A percentile compares a stretch with the other conserved stretches of the same genome.
Conservation (phyloP, 2,329 filamentous ascomycete genomes). For the Diaporthe destruens region DNA sequence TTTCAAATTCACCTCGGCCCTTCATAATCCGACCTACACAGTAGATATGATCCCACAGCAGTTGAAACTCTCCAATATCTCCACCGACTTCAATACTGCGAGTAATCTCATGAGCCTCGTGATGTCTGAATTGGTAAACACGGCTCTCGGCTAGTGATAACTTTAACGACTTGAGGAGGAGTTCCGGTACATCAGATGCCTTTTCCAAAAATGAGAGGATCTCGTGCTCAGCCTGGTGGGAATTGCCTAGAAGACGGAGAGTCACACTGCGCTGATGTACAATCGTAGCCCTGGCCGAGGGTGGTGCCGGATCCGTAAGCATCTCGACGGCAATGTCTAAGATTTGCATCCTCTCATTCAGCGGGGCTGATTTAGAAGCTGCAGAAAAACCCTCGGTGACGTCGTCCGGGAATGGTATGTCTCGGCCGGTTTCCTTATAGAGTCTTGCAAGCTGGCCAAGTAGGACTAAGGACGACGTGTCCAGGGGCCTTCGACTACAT, state of each 20-base stretch:
- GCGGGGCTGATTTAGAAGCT: background rate
- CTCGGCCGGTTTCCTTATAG: constrained; percentile 9
- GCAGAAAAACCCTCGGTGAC: background rate
- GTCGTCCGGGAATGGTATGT: background rate
- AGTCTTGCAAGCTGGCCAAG: constrained; percentile 9
- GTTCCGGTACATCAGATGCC: too few relatives aligned
- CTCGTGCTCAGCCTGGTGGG: too few relatives aligned
- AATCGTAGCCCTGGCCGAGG: too few relatives aligned
- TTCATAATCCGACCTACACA: constrained; percentile 3
- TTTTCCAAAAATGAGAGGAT: too few relatives aligned
- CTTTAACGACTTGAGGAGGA: too few relatives aligned
- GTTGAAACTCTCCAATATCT: constrained; percentile 2
- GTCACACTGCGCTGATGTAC: too few relatives aligned
- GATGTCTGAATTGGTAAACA: constrained; percentile 5
- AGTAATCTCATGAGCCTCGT: background rate
- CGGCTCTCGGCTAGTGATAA: too few relatives aligned
- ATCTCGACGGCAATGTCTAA: constrained; percentile 8
- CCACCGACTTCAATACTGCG: constrained; percentile 1
- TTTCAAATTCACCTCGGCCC: constrained; percentile 4
- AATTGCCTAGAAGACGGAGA: too few relatives aligned
- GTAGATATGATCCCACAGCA: constrained; percentile 15
- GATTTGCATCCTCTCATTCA: constrained; percentile 15
- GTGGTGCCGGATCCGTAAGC: background rate
- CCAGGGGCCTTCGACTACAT: background rate
- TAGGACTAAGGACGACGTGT: background rate